Evolutionary conservation across 495 filamentous ascomycete genomes (phyloP).

Genomic region (Penicillium roqueforti): DNA sequence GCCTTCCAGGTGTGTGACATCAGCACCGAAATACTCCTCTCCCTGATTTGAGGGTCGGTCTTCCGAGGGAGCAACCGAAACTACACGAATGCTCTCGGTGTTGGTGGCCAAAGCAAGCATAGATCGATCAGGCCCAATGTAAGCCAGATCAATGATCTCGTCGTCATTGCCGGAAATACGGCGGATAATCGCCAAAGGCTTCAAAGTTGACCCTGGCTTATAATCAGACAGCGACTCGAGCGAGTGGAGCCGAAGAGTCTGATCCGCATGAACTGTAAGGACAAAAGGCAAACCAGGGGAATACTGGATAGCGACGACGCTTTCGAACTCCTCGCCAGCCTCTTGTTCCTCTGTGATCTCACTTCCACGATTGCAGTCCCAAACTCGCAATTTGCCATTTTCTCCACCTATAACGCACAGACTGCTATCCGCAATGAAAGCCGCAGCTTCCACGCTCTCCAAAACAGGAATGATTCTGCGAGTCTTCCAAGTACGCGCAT

Average conservation of each 20-base stretch:
- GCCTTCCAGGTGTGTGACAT: constrained; percentile 77
- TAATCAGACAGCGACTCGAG: constrained; percentile 36
- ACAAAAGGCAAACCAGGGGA: constrained; percentile 58
- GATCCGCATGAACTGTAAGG: constrained; percentile 82
- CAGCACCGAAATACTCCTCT: constrained; percentile 74
- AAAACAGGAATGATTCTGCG: constrained; percentile 77
- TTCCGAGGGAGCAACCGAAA: constrained; percentile 55
- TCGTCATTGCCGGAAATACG: constrained; percentile 95
- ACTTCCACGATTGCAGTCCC: constrained; percentile 67
- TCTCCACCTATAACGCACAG: constrained; percentile 83
- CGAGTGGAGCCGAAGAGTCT: constrained; percentile 75
- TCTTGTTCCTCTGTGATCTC: constrained; percentile 75
- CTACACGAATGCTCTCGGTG: constrained; percentile 84
- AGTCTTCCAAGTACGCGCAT: constrained; percentile 77
- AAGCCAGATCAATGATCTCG: constrained; percentile 90
- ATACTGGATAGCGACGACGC: constrained; percentile 68
- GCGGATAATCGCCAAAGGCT: constrained; percentile 52
- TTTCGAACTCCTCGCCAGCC: constrained; percentile 64
- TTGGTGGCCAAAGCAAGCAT: constrained; percentile 90
- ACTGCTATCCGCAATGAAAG: constrained; percentile 66
- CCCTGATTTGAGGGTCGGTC: constrained; percentile 29
- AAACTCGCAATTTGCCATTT: constrained; percentile 75
- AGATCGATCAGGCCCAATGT: constrained; percentile 72
- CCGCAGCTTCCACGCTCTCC: constrained; percentile 78
- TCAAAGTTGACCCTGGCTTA: constrained; percentile 35